Conservation (phyloP, 805 yeast genomes). For the Sugiyamaella valdiviana region DNA sequence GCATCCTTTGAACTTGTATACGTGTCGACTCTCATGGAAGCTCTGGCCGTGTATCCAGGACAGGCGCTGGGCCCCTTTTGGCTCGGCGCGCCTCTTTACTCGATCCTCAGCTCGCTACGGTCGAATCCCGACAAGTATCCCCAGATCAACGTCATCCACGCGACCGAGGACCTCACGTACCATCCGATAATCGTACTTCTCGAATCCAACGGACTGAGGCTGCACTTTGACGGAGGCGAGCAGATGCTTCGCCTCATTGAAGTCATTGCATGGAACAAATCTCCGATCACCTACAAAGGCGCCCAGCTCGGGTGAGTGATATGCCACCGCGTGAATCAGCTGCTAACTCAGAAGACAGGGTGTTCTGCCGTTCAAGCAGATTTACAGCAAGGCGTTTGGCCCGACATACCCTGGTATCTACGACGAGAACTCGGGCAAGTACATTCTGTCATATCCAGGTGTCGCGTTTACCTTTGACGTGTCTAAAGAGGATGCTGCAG, state of each 20-base stretch:
- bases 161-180: slow-evolving; percentile 11
- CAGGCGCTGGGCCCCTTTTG: slow-evolving; percentile 6
- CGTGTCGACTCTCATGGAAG: no score
- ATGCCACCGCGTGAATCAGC: neutral
- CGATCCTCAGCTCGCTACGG: slow-evolving; percentile 13
- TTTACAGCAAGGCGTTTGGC: slow-evolving; percentile 53
- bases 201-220: slow-evolving; percentile 20
- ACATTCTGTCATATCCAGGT: slow-evolving; percentile 52
- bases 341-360: slow-evolving; percentile 5
- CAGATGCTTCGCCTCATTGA: slow-evolving; percentile 24
- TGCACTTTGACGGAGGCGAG: slow-evolving; percentile 22
- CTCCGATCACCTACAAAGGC: slow-evolving; percentile 19
- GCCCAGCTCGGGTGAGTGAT: slow-evolving; percentile 16
- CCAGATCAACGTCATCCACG: slow-evolving; percentile 18
- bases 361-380: slow-evolving; percentile 34
- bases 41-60: slow-evolving; percentile 6
- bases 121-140: slow-evolving; percentile 15
- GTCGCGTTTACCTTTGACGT: slow-evolving; percentile 44
- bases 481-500: slow-evolving; percentile 9
- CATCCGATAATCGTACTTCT: slow-evolving; percentile 18
- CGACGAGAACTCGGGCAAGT: slow-evolving; percentile 27
- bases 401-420: slow-evolving; percentile 53
- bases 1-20: no score
- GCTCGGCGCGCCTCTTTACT: slow-evolving; percentile 19
- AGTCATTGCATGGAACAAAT: slow-evolving; percentile 20